Conservation (phyloP, 257 asterid species). For the Prunella vulgaris region DNA sequence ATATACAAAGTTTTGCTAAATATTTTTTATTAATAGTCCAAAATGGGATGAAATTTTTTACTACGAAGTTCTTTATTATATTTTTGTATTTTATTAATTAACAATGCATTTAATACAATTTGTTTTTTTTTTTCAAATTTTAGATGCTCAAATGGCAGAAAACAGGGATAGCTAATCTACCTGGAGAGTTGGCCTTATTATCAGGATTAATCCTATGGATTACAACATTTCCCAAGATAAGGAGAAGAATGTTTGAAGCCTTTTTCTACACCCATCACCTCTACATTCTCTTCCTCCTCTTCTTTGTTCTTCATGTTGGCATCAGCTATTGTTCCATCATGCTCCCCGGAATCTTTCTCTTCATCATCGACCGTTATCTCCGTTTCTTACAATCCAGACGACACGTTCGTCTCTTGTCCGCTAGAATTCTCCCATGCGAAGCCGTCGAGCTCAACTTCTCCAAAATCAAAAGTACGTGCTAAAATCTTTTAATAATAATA, state of each 20-base stretch:
- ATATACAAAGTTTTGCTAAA: too few relatives aligned
- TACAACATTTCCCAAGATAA: constrained; percentile 54
- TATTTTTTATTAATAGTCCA: too few relatives aligned
- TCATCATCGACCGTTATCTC: constrained; percentile 64
- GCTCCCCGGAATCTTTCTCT: constrained; percentile 90
- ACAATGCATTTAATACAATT: not conserved
- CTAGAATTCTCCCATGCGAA: constrained; percentile 56
- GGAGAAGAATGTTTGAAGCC: constrained; percentile 74
- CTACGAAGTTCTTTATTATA: too few relatives aligned
- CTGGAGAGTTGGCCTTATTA: constrained; percentile 72
- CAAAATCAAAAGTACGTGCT: constrained; percentile 42
- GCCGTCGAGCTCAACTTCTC: constrained; percentile 73
- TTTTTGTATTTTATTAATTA: not conserved
- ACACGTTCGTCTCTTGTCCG: constrained; percentile 52
- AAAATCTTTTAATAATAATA: not conserved
- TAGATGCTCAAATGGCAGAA: constrained; percentile 75
- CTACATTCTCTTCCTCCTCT: constrained; percentile 60
- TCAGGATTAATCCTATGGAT: constrained; percentile 68
- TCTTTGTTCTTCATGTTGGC: constrained; percentile 77
- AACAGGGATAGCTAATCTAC: constrained; percentile 52
- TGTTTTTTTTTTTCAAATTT: not conserved
- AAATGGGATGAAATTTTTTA: too few relatives aligned
- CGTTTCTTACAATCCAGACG: constrained; percentile 70
- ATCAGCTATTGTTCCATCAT: constrained; percentile 40
- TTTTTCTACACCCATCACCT: constrained; percentile 83